Percentiles rank a stretch among this genome's conserved stretches.
phyloP scores from a whole-genome alignment of 352 stramenopile species.

The Vaucheria bursata region DNA sequence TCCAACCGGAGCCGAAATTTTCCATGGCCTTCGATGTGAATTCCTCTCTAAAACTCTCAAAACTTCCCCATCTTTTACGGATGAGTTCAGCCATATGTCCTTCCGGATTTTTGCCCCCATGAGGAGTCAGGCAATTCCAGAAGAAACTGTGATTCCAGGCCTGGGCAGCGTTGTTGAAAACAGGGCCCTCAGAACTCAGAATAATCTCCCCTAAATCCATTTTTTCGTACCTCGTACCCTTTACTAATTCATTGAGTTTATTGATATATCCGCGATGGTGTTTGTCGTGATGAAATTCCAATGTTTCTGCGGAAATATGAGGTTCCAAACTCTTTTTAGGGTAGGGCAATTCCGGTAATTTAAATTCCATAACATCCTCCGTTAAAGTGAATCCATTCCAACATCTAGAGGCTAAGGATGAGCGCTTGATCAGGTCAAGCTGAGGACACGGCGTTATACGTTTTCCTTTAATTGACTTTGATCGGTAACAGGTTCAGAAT shows the following conservation, averaged over 20 bases:
- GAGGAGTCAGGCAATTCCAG: background rate
- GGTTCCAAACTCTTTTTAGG: background rate
- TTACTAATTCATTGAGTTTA: background rate
- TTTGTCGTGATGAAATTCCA: background rate
- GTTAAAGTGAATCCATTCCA: no score
- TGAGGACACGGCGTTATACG: no score
- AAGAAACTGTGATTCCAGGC: background rate
- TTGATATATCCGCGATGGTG: background rate
- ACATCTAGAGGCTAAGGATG: no score
- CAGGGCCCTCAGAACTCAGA: background rate
- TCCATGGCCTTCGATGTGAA: background rate
- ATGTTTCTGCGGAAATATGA: background rate
- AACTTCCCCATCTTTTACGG: background rate
- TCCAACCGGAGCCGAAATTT: background rate
- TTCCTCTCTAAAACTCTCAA: background rate
- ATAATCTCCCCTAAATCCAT: background rate
- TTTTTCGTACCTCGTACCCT: background rate
- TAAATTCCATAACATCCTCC: no score
- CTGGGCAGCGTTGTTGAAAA: background rate
- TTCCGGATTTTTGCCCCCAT: background rate
- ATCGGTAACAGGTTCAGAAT: no score
- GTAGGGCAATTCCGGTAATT: slow-evolving; percentile 1
- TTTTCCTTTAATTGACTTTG: no score
- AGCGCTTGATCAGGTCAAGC: no score
- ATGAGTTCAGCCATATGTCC: background rate